A percentile compares a stretch with the other conserved stretches of the same genome.
Conservation (phyloP, 2,329 filamentous ascomycete species). For the Diaporthe citrichinensis region DNA sequence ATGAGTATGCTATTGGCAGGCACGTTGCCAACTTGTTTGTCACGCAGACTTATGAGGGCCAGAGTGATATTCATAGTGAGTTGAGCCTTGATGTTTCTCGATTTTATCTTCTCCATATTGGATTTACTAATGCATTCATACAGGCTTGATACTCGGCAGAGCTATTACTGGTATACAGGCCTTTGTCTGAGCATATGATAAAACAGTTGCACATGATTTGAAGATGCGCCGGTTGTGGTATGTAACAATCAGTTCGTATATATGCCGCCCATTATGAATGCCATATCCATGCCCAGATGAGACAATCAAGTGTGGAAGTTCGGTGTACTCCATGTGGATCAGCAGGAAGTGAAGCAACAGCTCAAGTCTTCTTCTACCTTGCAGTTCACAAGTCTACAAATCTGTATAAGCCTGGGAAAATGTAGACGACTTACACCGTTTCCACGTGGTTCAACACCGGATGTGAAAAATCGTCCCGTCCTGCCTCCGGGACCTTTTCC, state of each 20-base stretch:
- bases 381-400: neutral
- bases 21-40: conserved; percentile 98
- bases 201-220: neutral
- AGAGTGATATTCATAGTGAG: conserved; percentile 97
- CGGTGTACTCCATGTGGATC: neutral
- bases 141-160: conserved; percentile 76
- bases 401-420: no score
- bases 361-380: neutral
- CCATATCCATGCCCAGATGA: neutral
- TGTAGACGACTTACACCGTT: no score
- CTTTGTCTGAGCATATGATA: conserved; percentile 69
- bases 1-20: conserved; percentile 95
- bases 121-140: conserved; percentile 46
- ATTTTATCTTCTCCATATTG: neutral
- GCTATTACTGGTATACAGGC: conserved; percentile 83
- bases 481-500: conserved; percentile 1
- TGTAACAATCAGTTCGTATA: neutral
- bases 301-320: neutral
- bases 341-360: neutral
- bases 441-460: neutral
- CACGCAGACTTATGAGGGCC: conserved; percentile 97
- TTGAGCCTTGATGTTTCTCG: conserved; percentile 46
- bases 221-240: neutral
- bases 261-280: neutral
- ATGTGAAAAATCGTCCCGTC: neutral